A percentile compares a stretch with the other conserved stretches of the same genome.
Evolutionary conservation across 2,329 filamentous ascomycete genomes (phyloP).

Genomic region (Claviceps citrina): DNA sequence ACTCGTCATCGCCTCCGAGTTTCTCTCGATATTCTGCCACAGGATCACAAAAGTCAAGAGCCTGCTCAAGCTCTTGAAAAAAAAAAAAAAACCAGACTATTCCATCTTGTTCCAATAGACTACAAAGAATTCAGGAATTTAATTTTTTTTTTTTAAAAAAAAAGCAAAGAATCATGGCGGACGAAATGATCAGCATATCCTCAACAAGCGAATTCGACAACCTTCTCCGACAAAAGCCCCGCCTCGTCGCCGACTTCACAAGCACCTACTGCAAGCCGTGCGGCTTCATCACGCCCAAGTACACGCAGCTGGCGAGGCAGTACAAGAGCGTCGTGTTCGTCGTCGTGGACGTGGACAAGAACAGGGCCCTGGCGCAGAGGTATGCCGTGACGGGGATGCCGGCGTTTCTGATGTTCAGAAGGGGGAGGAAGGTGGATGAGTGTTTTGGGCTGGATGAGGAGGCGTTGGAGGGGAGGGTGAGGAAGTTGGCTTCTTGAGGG

Average conservation of each 20-base stretch:
- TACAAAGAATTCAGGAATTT: no score
- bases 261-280: conserved; percentile 75
- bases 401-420: conserved; percentile 74
- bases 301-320: conserved; percentile 28
- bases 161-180: no score
- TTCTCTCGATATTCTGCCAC: no score
- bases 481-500: no score
- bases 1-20: no score
- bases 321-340: conserved; percentile 53
- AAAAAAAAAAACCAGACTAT: no score
- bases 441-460: conserved; percentile 3
- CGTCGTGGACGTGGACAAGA: conserved; percentile 82
- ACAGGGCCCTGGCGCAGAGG: conserved; percentile 59
- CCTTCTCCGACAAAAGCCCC: conserved; percentile 31
- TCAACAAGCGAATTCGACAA: conserved; percentile 32
- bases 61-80: no score
- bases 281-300: conserved; percentile 69
- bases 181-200: conserved; percentile 2
- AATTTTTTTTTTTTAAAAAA: no score
- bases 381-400: conserved; percentile 83
- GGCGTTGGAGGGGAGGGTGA: neutral
- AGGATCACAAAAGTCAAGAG: no score
- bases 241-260: conserved; percentile 65
- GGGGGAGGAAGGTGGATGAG: conserved; percentile 55
- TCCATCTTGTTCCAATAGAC: no score